Percentiles rank a stretch among this genome's conserved stretches.
These are phyloP conservation scores for Dichomitus squalens DNA, from an alignment of 1,284 basidiomycete species.

Conservation along the genomic window DNA sequence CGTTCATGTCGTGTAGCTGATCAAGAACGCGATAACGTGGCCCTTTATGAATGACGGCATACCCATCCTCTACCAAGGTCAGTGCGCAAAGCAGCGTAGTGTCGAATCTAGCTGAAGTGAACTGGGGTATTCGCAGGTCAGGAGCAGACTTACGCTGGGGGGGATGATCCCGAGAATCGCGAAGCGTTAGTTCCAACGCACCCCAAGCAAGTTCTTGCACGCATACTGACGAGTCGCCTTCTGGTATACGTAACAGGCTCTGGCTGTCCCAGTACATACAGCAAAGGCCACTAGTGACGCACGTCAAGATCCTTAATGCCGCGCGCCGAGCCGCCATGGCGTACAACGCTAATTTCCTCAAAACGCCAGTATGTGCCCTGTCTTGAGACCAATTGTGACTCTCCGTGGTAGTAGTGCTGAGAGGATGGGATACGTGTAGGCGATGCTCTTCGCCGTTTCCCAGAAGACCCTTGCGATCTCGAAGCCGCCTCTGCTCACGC, in stretches of 20 bases:
- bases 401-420: too few species aligned
- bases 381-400: too few species aligned
- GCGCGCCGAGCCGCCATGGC: slow-evolving; percentile 59
- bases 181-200: slow-evolving; percentile 52
- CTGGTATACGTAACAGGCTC: slow-evolving; percentile 47
- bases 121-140: slow-evolving; percentile 24
- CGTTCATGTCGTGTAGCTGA: slow-evolving; percentile 43
- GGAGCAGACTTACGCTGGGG: slow-evolving; percentile 35
- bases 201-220: neutral
- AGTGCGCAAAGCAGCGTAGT: neutral
- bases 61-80: slow-evolving; percentile 80
- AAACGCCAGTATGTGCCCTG: slow-evolving; percentile 45
- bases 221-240: neutral
- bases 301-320: slow-evolving; percentile 58
- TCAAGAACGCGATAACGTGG: slow-evolving; percentile 36
- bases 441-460: slow-evolving; percentile 43
- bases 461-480: slow-evolving; percentile 55
- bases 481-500: slow-evolving; percentile 67
- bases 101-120: slow-evolving; percentile 30
- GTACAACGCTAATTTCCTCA: slow-evolving; percentile 51
- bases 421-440: slow-evolving; percentile 38
- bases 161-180: slow-evolving; percentile 52
- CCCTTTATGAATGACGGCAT: slow-evolving; percentile 58
- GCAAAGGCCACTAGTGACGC: slow-evolving; percentile 51
- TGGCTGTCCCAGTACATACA: slow-evolving; percentile 57